Base-by-base conservation (phyloP, 2,329 filamentous ascomycete genomes). In the Graphilbum ipis-grandicollis region DNA sequence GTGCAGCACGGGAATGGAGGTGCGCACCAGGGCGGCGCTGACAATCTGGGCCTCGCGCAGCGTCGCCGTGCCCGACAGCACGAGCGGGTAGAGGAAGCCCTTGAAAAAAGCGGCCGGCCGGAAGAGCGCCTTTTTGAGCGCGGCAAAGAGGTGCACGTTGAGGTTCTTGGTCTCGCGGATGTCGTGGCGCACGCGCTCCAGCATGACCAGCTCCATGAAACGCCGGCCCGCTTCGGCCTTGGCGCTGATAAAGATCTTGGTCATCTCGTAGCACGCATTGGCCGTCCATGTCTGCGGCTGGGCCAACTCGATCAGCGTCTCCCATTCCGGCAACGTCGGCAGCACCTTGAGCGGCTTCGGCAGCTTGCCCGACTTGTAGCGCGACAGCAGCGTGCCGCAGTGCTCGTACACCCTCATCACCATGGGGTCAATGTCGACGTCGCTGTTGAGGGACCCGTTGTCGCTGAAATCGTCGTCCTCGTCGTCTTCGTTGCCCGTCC, bases 321-420 rank as follows among this genome's bases (percentile, higher is more conserved):
- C 17, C 84, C 86, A 96, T 49, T 90, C 75, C 8, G 85, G 85
- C 13, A 96, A 73, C 1, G 85, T 86, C 3, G 90, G 90, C 9
- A 98, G 69, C 45, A 96, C 85, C 59, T 96, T 96, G 68, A 98
- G 93, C 1, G 88, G 88, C 58, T 98, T 98, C 17, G 90, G 90
- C 23, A 98, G 68, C 46, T 88, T 88, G n/a, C 90, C 90, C 13
- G 81, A 88, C 59, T 93, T 93, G 64, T 35, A 96, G 45, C 88
- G 75, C 19, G 83, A 85, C 41, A 98, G 68, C 42, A 96, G 79
- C 46, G 86, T 66, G 42, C 86, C 88, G 47, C 22, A 82, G 75
- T 93, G 92, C 42, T 80, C 79, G 56, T 92, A 96, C 14, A 93
- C 88, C 52, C 96, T 88, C 14, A 94, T 69, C 13, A 94, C 85